Evolutionary conservation across 164 flowering plant species (phyloP), one percentile per base, ranked within the genome.

Genomic region (Tinospora cordifolia): DNA sequence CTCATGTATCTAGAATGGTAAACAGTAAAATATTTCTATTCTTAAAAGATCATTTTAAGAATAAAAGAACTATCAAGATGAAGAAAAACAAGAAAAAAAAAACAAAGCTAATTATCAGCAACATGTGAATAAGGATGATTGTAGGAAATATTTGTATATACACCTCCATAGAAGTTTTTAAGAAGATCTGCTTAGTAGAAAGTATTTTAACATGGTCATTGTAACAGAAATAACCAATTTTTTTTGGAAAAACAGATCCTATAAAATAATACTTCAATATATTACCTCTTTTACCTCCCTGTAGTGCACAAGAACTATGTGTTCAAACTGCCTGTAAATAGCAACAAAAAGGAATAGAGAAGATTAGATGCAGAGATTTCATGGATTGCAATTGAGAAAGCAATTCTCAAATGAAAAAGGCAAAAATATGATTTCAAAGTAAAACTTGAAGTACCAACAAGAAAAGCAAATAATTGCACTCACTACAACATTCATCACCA

Each of bases 301-400:
- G 79, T 89, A 89, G 71, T 89, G 94, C 66, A 89, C 91, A 71
- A 89, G 84, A 73, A 89, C 94, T 74, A 87, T 85, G 75, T 86
- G 86, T 76, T 85, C 85, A 46, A 86, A 79, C 71, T 82, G 74
- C 87, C 91, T 87, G 92, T 41, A 76, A 72, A 66, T n/a, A n/a
- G 69, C 41, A 68, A 25, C 40, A 22, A 25, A 49, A n/a, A 67
- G 15, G 4, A 38, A 25, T 19, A 62, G 11, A 24, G 34, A 62
- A 21, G 63, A 54, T 17, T 57, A 57, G 25, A 70, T 25, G 41
- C 21, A 39, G 54, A 15, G 26, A 15, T 34, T 13, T 34, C 17
- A 30, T 10, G 41, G 11, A 15, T 17, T 21, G 24, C 68, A 36
- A 17, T 36, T 5, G 9, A 11, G 47, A 41, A 41, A 66, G 4